These are phyloP conservation scores for Beauveria scarabaeidicola DNA, from an alignment of 2,329 filamentous ascomycete species.

Conservation along the genomic window DNA sequence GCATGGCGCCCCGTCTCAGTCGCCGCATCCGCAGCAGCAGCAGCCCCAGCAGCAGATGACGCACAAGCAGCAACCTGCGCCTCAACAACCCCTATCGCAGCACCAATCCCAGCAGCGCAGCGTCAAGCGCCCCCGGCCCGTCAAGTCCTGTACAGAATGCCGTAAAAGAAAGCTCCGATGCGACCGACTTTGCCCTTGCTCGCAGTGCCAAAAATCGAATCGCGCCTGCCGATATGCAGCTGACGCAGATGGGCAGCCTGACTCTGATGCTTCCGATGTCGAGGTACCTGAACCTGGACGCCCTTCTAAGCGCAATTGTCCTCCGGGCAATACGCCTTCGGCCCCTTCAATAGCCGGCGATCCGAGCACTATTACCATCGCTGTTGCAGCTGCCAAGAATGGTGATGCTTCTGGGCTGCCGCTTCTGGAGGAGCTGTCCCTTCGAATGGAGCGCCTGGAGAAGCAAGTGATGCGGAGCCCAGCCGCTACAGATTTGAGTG, in stretches of 20 bases:
- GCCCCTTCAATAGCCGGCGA: conserved; percentile 4
- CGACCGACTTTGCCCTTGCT: conserved; percentile 47
- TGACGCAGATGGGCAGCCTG: conserved; percentile 37
- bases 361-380: neutral
- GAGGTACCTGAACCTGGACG: conserved; percentile 26
- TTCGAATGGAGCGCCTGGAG: conserved; percentile 46
- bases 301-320: conserved; percentile 31
- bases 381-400: conserved; percentile 20
- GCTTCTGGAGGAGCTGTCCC: conserved; percentile 38
- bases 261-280: conserved; percentile 41
- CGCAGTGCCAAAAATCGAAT: conserved; percentile 50
- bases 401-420: conserved; percentile 25
- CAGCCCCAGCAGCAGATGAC: neutral
- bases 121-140: conserved; percentile 45
- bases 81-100: conserved; percentile 13
- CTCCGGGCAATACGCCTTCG: conserved; percentile 18
- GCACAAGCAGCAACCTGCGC: conserved; percentile 13
- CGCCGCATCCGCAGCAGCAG: neutral
- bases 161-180: conserved; percentile 50
- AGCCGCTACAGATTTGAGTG: conserved; percentile 28
- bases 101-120: conserved; percentile 28
- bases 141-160: conserved; percentile 49
- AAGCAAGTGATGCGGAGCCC: conserved; percentile 37
- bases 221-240: conserved; percentile 45
- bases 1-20: neutral